Conservation (phyloP, 1,139 yeast species). For the Debaryomyces nepalensis region DNA sequence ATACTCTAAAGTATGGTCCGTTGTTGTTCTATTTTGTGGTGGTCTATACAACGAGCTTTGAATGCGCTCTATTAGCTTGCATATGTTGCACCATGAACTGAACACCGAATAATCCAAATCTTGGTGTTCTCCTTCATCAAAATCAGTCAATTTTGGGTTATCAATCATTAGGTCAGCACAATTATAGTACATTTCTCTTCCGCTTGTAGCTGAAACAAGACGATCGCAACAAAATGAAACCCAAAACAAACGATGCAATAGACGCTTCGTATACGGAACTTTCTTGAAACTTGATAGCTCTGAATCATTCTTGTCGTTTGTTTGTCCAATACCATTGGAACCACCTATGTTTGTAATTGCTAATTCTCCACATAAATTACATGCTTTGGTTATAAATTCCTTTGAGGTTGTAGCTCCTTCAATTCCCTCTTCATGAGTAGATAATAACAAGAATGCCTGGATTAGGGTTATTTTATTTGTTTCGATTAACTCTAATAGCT, state of each 20-base stretch:
- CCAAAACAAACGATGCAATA: conserved; percentile 31
- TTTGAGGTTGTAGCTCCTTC: conserved; percentile 29
- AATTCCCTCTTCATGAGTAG: conserved; percentile 34
- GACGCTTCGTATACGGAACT: conserved; percentile 19
- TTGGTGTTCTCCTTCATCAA: conserved; percentile 21
- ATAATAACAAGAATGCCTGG: conserved; percentile 29
- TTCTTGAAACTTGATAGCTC: conserved; percentile 10
- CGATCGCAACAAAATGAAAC: conserved; percentile 31
- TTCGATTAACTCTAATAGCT: conserved; percentile 28
- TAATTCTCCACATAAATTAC: conserved; percentile 30
- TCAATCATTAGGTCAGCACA: conserved; percentile 28
- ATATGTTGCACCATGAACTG: conserved; percentile 23
- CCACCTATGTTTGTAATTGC: conserved; percentile 30
- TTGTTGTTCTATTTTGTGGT: conserved; percentile 24
- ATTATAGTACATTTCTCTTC: conserved; percentile 29
- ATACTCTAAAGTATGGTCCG: conserved; percentile 19
- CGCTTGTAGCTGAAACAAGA: conserved; percentile 29
- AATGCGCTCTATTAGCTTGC: conserved; percentile 27
- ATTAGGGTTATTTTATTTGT: conserved; percentile 30
- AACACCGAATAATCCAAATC: conserved; percentile 25
- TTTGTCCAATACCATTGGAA: conserved; percentile 19
- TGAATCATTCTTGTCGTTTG: neutral
- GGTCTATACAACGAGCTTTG: conserved; percentile 28
- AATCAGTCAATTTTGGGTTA: conserved; percentile 23
- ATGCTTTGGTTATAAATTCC: conserved; percentile 27